A percentile compares a stretch with the other conserved stretches of the same genome.
These are phyloP conservation scores for Didymella pomorum DNA, from an alignment of 2,329 filamentous ascomycete genomes.

Conservation along the genomic window DNA sequence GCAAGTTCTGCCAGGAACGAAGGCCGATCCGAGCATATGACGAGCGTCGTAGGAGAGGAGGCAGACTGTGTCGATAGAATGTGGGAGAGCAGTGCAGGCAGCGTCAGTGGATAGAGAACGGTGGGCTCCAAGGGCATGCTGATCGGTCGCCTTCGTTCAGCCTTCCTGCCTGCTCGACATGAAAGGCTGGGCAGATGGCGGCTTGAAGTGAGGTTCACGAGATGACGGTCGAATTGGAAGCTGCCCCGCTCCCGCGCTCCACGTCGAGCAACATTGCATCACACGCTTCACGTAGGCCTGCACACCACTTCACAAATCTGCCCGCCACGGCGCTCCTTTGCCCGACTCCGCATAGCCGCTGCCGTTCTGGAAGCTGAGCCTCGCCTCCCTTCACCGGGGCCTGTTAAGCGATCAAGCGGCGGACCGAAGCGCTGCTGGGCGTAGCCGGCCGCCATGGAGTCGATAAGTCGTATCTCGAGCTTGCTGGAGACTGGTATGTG, in stretches of 20 bases:
- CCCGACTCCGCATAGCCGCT: slow-evolving; percentile 38
- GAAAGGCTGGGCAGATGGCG: neutral
- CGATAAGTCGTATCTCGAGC: slow-evolving; percentile 90
- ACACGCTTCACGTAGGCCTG: slow-evolving; percentile 26
- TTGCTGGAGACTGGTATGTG: slow-evolving; percentile 87
- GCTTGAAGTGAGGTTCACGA: neutral
- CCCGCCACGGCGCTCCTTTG: slow-evolving; percentile 25
- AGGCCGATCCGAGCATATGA: slow-evolving; percentile 73
- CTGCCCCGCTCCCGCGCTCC: slow-evolving; percentile 8
- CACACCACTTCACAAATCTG: slow-evolving; percentile 36
- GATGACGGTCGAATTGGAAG: slow-evolving; percentile 19
- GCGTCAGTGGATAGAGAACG: slow-evolving; percentile 50
- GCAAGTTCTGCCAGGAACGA: slow-evolving; percentile 70
- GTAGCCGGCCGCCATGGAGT: slow-evolving; percentile 74
- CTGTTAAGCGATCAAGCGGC: slow-evolving; percentile 20
- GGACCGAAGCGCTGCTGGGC: slow-evolving; percentile 27
- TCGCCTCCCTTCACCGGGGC: slow-evolving; percentile 2
- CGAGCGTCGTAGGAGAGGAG: slow-evolving; percentile 69
- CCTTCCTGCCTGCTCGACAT: slow-evolving; percentile 4
- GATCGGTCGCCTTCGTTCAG: neutral
- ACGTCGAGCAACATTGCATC: slow-evolving; percentile 17
- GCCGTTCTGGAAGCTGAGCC: slow-evolving; percentile 24
- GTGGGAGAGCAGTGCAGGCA: slow-evolving; percentile 66
- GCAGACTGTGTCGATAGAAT: slow-evolving; percentile 61
- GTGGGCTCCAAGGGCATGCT: slow-evolving; percentile 39